phyloP scores from a whole-genome alignment of 2,329 filamentous ascomycete genomes.

The Monosporascus cannonballus region DNA sequence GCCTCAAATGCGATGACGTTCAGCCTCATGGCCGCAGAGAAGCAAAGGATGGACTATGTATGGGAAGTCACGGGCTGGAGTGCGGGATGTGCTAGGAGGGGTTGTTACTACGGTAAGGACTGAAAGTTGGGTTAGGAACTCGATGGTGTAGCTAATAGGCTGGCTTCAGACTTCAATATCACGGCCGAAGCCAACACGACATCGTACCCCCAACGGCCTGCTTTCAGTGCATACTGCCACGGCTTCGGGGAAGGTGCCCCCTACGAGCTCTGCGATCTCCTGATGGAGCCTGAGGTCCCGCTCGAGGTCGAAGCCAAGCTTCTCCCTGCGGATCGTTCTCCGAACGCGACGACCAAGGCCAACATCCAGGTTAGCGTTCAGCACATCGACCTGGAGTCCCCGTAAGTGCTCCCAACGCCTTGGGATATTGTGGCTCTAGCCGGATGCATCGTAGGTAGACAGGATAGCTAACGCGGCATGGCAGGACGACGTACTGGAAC shows the following conservation, averaged over 20 bases:
- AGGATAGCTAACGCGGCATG: constrained; percentile 7
- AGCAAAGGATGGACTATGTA: constrained; percentile 10
- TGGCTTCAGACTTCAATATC: constrained; percentile 24
- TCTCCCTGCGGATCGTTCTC: constrained; percentile 13
- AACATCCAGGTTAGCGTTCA: constrained; percentile 25
- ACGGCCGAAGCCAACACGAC: constrained; percentile 20
- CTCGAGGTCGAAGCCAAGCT: constrained; percentile 25
- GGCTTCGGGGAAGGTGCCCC: constrained; percentile 21
- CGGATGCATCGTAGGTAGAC: background rate
- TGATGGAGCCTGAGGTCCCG: constrained; percentile 14
- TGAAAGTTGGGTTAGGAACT: background rate
- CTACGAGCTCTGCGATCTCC: constrained; percentile 19
- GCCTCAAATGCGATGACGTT: constrained; percentile 14
- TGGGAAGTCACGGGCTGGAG: constrained; percentile 24
- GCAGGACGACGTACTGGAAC: constrained; percentile 26
- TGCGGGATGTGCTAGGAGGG: constrained; percentile 10
- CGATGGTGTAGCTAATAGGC: background rate
- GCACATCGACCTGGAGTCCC: constrained; percentile 21
- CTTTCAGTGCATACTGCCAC: constrained; percentile 26
- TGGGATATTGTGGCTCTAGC: background rate
- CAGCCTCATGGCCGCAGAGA: constrained; percentile 15
- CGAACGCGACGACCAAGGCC: constrained; percentile 12
- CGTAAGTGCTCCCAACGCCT: constrained; percentile 11
- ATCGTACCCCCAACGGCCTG: constrained; percentile 18
- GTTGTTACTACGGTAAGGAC: constrained; percentile 22